A percentile compares a stretch with the other conserved stretches of the same genome.
phyloP scores from a whole-genome alignment of 345 rosid genomes.

The Arabidopsis arenosa region DNA sequence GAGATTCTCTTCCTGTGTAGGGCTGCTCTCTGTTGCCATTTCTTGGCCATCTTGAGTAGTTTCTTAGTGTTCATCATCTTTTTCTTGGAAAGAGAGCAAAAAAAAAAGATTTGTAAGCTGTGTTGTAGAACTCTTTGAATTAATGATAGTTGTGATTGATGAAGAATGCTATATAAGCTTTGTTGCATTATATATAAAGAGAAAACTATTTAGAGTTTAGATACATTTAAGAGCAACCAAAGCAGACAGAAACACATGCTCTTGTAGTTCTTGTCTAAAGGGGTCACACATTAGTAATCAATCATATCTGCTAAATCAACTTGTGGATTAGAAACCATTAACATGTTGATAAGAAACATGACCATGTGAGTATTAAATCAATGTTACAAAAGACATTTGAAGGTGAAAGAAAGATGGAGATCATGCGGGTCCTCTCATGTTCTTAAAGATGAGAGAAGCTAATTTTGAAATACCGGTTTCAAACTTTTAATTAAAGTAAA shows the following conservation, averaged over 20 bases:
- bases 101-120: not conserved
- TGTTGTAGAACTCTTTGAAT: not conserved
- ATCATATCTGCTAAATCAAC: too few relatives aligned
- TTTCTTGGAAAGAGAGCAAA: not conserved
- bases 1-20: conserved; percentile 19
- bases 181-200: conserved; percentile 15
- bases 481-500: not conserved
- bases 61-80: conserved; percentile 27
- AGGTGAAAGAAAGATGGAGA: conserved; percentile 1
- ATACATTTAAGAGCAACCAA: too few relatives aligned
- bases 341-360: too few relatives aligned
- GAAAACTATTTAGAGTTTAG: not conserved
- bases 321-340: too few relatives aligned
- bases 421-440: conserved; percentile 21
- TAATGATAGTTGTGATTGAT: conserved; percentile 8
- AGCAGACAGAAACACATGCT: too few relatives aligned
- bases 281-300: too few relatives aligned
- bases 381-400: conserved; percentile 19
- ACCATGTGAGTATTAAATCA: too few relatives aligned
- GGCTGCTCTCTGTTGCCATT: conserved; percentile 34
- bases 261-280: too few relatives aligned
- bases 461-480: not conserved
- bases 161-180: conserved; percentile 1
- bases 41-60: conserved; percentile 28
- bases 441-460: not conserved